Base-by-base conservation (phyloP, 345 rosid species). In the Eutrema japonicum region DNA sequence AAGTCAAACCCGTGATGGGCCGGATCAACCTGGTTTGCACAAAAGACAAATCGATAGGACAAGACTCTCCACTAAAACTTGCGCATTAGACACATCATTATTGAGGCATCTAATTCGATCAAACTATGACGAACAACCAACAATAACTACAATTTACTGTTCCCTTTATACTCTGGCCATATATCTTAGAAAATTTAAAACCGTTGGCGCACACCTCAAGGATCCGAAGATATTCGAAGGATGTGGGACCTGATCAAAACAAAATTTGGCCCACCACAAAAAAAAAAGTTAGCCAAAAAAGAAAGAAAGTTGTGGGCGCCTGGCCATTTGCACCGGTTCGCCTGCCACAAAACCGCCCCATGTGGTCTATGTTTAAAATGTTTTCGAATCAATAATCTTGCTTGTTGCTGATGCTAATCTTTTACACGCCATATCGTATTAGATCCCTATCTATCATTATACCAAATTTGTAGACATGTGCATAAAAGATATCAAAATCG, bases 321-420 rank as follows among this genome's bases (percentile, higher is more conserved):
- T n/a, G n/a, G n/a, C n/a, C n/a, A n/a, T n/a, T n/a, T n/a, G n/a
- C n/a, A n/a, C n/a, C n/a, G n/a, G n/a, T n/a, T n/a, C n/a, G n/a
- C n/a, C n/a, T n/a, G n/a, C n/a, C n/a, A n/a, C n/a, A n/a, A n/a
- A n/a, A n/a, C n/a, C n/a, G n/a, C n/a, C n/a, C n/a, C n/a, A n/a
- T n/a, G n/a, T 16, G 18, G 16, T 14, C n/a, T 22, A 37, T 18
- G n/a, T 35, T 16, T 18, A 65, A 33, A 6, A 22, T 42, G 32
- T 32, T 42, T 29, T 41, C 54, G 27, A 47, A 46, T 55, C 32
- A 50, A 32, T 27, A 75, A 67, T 41, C 22, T 67, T 74, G 73
- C 78, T 50, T 67, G 3, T 14, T 62, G 42, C 27, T 75, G 6
- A 75, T 68, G 79, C 74, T 75, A 61, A 75, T 42, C 5, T 33